Base-by-base conservation (phyloP, 1,139 yeast genomes). In the Keqinozyma sinolaborantium region DNA sequence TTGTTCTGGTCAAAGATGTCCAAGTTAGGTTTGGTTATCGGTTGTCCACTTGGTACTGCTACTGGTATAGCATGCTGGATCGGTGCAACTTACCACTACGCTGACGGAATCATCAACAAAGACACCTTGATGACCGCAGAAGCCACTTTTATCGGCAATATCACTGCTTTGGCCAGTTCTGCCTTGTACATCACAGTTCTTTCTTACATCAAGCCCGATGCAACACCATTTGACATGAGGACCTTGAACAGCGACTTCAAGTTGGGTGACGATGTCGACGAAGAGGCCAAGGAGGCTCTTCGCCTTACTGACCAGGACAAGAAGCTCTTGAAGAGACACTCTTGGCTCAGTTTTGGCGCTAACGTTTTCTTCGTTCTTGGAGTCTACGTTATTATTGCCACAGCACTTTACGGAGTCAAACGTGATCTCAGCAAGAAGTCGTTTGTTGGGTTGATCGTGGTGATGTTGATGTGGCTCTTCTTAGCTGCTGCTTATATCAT, bases 1-100 rank as follows among this genome's bases (percentile, higher is more conserved):
- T 51, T 50, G 23, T 74, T 74, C 34, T 77, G 81, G 48, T 66
- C 69, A 28, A 77, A 74, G 24, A 66, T 73, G 34, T 64, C 74
- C 3, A 55, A 49, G 32, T 49, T 48, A 31, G 64, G 73, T 3
- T 66, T 70, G 9, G 36, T 60, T 11, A 47, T 67, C 19, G 68
- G 78, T 3, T 72, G 77, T 3, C 64, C 75, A 5, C 42, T 71
- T 23, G 76, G 77, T 1, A 64, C 78, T 2, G 40, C 53, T 2
- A 51, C 64, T 15, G 77, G 76, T 16, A 41, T 74, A 26, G 61
- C 54, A 6, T 57, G 73, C 25, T 75, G 81, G 81, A 51, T 73
- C 19, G 73, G 66, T 4, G 29, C 41, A 3, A 36, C 48, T 9
- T 36, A 42, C 26, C 30, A 28, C 16, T 52, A 54, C 27, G 58